Evolutionary conservation across 108 stramenopile species (phyloP).

Genomic region (Cyclotella choctawhatcheeana): DNA sequence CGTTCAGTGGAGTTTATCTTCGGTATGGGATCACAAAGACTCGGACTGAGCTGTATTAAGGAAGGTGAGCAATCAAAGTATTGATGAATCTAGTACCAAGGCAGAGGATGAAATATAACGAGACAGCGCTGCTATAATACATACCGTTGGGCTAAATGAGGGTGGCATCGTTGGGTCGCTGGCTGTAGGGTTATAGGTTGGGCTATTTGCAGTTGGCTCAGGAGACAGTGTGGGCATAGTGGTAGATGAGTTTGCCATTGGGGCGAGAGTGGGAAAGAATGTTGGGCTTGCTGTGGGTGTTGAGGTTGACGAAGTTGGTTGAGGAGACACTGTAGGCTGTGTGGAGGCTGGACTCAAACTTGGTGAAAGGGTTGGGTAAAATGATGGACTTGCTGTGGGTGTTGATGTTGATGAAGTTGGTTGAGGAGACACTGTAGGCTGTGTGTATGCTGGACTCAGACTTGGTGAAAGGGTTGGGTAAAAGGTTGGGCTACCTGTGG

Average conservation of each 20-base stretch:
- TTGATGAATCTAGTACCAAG: not conserved
- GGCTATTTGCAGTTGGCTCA: not conserved
- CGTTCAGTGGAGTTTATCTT: slow-evolving; percentile 13
- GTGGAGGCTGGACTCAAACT: not conserved
- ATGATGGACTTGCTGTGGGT: not conserved
- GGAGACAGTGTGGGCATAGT: not conserved
- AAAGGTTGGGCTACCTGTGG: not conserved
- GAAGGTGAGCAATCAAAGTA: not conserved
- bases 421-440: not conserved
- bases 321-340: not conserved
- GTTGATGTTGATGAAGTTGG: not conserved
- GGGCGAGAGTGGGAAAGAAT: not conserved
- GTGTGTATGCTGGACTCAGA: not conserved
- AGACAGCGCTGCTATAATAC: not conserved
- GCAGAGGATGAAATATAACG: not conserved
- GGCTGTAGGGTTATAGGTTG: not conserved
- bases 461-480: not conserved
- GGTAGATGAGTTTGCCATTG: not conserved
- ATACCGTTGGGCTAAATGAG: slow-evolving; percentile 1
- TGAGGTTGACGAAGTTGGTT: not conserved
- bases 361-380: not conserved
- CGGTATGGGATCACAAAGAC: not conserved
- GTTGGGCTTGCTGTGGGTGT: not conserved
- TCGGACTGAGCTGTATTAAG: not conserved
- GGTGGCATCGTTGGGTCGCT: not conserved